A percentile compares a stretch with the other conserved stretches of the same genome.
These are phyloP conservation scores for Cytospora mali DNA, from an alignment of 2,329 filamentous ascomycete species.

Conservation along the genomic window DNA sequence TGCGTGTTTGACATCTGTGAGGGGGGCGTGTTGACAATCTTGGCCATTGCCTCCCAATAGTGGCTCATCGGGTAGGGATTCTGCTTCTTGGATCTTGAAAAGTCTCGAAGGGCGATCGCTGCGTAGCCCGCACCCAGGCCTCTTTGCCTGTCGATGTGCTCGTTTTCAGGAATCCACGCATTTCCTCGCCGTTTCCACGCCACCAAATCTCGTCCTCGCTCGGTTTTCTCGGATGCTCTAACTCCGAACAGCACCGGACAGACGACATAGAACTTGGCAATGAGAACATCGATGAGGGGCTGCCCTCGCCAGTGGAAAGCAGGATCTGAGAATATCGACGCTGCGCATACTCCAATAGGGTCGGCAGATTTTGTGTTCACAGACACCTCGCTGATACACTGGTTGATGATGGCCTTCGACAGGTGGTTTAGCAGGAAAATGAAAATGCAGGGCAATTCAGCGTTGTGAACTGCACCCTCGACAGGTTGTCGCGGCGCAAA, in stretches of 20 bases:
- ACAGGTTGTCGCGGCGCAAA: slow-evolving; percentile 44
- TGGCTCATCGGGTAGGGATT: slow-evolving; percentile 78
- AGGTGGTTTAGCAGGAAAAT: slow-evolving; percentile 76
- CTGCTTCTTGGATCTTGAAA: slow-evolving; percentile 65
- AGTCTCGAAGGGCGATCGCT: slow-evolving; percentile 80
- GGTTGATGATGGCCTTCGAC: slow-evolving; percentile 67
- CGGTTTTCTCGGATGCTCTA: slow-evolving; percentile 72
- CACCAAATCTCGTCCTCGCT: slow-evolving; percentile 65
- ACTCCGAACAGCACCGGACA: slow-evolving; percentile 89
- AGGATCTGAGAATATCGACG: slow-evolving; percentile 67
- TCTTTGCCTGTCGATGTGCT: slow-evolving; percentile 81
- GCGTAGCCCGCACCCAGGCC: slow-evolving; percentile 85
- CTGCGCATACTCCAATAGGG: slow-evolving; percentile 70
- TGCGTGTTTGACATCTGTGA: slow-evolving; percentile 72
- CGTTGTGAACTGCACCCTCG: slow-evolving; percentile 47
- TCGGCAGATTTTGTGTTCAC: slow-evolving; percentile 65
- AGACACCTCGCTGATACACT: slow-evolving; percentile 65
- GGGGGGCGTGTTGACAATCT: slow-evolving; percentile 74
- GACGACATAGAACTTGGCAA: slow-evolving; percentile 78
- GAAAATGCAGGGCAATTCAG: slow-evolving; percentile 59
- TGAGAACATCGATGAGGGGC: slow-evolving; percentile 72
- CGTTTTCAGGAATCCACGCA: slow-evolving; percentile 66
- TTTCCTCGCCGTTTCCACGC: slow-evolving; percentile 71
- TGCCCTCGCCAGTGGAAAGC: slow-evolving; percentile 66
- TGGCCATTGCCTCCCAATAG: slow-evolving; percentile 81